Base-by-base conservation (phyloP, 2,329 filamentous ascomycete genomes). In the Verruconis gallopava region DNA sequence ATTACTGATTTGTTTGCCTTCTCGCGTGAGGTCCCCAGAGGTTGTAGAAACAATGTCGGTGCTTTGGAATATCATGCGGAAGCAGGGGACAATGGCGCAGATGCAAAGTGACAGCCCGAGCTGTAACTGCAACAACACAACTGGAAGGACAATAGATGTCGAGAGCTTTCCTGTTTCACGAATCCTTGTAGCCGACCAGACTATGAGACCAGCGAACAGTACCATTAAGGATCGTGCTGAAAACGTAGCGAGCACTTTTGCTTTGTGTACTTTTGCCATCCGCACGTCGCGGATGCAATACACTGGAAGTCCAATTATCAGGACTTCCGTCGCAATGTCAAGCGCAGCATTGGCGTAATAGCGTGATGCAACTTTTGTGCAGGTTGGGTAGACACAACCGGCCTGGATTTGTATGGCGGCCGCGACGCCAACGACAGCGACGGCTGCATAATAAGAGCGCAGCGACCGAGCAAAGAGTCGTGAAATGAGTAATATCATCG, bases 1-100 rank as follows among this genome's bases (percentile, higher is more conserved):
- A n/a, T 9, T 18, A 12, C 21, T 30, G 15, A 12, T 21, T 30
- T 25, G n/a, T 25, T 30, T 21, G 18, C 18, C 21, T 13, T 30
- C 2, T 18, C 13, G 20, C 18, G 18, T 19, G 14, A 13, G 34
- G n/a, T 30, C n/a, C n/a, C n/a, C n/a, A n/a, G n/a, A n/a, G n/a
- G n/a, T n/a, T n/a, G 19, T 21, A 15, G 35, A 25, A 6, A 32
- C 21, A 11, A 21, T 32, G 19, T 40, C 42, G 37, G 15, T 35
- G 25, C 37, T 35, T 25, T 40, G 42, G 37, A 44, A 44, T 13
- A 44, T 21, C 3, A 44, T 22, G 3, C 42, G 42, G 20, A 44
- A 40, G 36, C 37, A 44, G 14, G 42, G 42, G 15, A 44, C 13
- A 19, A 44, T 19, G 9, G 42, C 20, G 18, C 34, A 35, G 21